Evolutionary conservation across 129 eudicot species (phyloP), one percentile per base, ranked within the genome.

Genomic region (Heracleum sosnowskyi): DNA sequence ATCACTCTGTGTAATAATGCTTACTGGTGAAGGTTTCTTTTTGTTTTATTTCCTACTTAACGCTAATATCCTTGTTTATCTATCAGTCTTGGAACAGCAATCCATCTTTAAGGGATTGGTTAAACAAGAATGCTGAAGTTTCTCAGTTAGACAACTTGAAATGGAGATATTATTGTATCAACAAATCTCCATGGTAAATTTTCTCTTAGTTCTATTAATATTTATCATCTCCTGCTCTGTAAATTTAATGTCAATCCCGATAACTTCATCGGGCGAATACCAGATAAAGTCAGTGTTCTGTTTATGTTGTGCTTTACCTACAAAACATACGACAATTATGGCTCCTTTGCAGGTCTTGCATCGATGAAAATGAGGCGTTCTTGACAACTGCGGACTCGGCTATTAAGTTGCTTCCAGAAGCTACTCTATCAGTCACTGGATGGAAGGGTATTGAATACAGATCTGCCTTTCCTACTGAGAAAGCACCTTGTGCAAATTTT

Each of bases 371-470:
- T 80, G 87, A 94, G 86, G 87, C 98, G 60, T 94, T 88, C 82
- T 86, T 94, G 82, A 88, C 98, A 2, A 91, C 97, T 82, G 93
- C 96, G 28, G 98, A 94, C 83, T 91, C 98, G 28, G 87, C 96
- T 42, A 77, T 91, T 74, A 85, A 72, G 86, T 79, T 89, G 75
- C 86, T 85, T 80, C 85, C 91, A 47, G 87, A 84, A 63, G 93
- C 97, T 77, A 85, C 97, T 66, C 87, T 85, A 77, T 81, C 89
- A 22, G 78, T 91, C 45, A 35, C 84, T 37, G 97, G 96, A 36
- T 94, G 98, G 97, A 88, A 91, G 84, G 98, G 98, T 81, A 60
- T 91, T 74, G 91, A 91, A 83, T 94, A 94, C 81, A 91, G 79
- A 77, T 78, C 89, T 47, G 93, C 96, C 41, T 91, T 94, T 78